These are phyloP conservation scores for Trametes cingulata DNA, from an alignment of 768 basidiomycete genomes.

Conservation along the genomic window DNA sequence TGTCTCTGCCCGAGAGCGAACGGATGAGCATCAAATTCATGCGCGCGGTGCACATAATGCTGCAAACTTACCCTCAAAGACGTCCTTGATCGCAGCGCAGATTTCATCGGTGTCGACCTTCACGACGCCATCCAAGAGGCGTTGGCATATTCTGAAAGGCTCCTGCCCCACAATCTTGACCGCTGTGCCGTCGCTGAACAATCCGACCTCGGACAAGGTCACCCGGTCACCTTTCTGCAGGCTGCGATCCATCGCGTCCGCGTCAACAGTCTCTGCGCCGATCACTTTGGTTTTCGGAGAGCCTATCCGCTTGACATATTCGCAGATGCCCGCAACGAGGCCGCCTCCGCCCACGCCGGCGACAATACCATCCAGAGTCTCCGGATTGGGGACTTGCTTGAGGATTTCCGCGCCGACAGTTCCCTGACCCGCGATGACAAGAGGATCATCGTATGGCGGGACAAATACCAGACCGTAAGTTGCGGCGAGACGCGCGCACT, in stretches of 20 bases:
- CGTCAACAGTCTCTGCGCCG: constrained; percentile 95
- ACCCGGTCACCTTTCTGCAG: constrained; percentile 80
- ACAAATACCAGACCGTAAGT: constrained; percentile 83
- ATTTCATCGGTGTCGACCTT: constrained; percentile 94
- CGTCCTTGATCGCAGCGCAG: constrained; percentile 98
- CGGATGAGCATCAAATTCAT: background rate
- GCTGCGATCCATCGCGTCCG: constrained; percentile 89
- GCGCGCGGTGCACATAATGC: background rate
- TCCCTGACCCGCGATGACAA: constrained; percentile 96
- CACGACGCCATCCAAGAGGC: constrained; percentile 79
- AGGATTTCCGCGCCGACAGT: constrained; percentile 94
- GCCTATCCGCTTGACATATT: constrained; percentile 93
- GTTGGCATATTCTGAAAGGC: constrained; percentile 88
- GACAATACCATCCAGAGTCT: constrained; percentile 82
- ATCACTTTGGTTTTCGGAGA: constrained; percentile 77
- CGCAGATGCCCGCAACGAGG: constrained; percentile 83
- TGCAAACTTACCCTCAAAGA: constrained; percentile 80
- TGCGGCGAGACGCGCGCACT: constrained; percentile 84
- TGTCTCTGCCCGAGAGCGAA: constrained; percentile 59
- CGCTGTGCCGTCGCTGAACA: constrained; percentile 97
- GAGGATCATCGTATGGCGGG: constrained; percentile 96
- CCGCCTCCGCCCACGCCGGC: constrained; percentile 95
- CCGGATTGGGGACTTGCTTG: constrained; percentile 79
- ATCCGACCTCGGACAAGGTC: constrained; percentile 85
- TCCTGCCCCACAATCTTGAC: constrained; percentile 95